A percentile compares a stretch with the other conserved stretches of the same genome.
Evolutionary conservation across 495 filamentous ascomycete species (phyloP).

Genomic region (Talaromyces stipitatus): DNA sequence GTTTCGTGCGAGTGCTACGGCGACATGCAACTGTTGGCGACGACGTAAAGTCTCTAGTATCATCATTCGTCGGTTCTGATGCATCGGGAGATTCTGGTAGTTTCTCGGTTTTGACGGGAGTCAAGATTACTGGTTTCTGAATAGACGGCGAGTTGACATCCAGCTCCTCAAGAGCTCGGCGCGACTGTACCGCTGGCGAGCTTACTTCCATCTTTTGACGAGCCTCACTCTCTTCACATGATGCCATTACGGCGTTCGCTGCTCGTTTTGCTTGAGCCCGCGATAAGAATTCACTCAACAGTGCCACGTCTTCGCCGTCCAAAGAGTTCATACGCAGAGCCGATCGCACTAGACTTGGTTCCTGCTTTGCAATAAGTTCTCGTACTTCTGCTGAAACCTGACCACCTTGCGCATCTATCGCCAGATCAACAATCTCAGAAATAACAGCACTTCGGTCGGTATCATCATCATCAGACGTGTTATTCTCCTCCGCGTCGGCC

Average conservation of each 20-base stretch:
- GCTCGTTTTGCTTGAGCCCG: slow-evolving; percentile 53
- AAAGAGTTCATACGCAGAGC: slow-evolving; percentile 32
- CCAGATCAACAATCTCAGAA: not conserved
- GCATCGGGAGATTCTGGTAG: not conserved
- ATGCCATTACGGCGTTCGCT: slow-evolving; percentile 33
- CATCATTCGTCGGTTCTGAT: slow-evolving; percentile 11
- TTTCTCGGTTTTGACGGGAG: slow-evolving; percentile 6
- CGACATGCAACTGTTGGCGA: slow-evolving; percentile 24
- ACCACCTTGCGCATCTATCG: not conserved
- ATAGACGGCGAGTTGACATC: slow-evolving; percentile 49
- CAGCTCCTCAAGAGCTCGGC: slow-evolving; percentile 42
- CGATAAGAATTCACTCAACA: slow-evolving; percentile 55
- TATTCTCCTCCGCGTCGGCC: not conserved
- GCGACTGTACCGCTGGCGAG: slow-evolving; percentile 31
- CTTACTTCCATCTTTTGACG: slow-evolving; percentile 11
- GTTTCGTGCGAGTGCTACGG: slow-evolving; percentile 35
- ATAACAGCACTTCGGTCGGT: not conserved
- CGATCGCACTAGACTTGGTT: slow-evolving; percentile 32
- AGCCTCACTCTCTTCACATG: slow-evolving; percentile 10
- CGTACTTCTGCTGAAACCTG: slow-evolving; percentile 1
- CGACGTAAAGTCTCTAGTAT: slow-evolving; percentile 13
- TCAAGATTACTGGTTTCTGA: slow-evolving; percentile 28
- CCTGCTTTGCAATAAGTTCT: slow-evolving; percentile 24
- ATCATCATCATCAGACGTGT: not conserved
- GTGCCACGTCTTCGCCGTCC: slow-evolving; percentile 49